A percentile compares a stretch with the other conserved stretches of the same genome.
Evolutionary conservation across 1,284 basidiomycete species (phyloP).

Genomic region (Neolentinus lepideus): DNA sequence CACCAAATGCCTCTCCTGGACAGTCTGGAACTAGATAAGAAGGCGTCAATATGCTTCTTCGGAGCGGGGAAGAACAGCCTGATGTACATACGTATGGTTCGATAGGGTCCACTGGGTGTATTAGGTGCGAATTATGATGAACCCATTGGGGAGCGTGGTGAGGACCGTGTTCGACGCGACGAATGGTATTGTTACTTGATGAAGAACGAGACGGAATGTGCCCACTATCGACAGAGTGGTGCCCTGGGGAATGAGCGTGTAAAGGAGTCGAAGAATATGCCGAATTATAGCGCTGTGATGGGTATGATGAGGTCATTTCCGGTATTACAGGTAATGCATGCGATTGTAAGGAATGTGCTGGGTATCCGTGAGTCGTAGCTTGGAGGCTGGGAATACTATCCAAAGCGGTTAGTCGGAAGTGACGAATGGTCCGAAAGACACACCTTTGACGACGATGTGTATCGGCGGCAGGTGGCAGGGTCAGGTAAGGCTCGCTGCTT

Average conservation of each 20-base stretch:
- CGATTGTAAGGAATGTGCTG: constrained; percentile 28
- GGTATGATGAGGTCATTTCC: constrained; percentile 44
- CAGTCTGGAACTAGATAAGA: constrained; percentile 28
- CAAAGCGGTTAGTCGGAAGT: not conserved
- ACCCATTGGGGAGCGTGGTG: constrained; percentile 12
- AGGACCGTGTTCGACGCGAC: constrained; percentile 15
- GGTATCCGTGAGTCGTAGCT: constrained; percentile 12
- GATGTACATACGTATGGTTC: constrained; percentile 54
- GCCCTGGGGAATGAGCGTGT: constrained; percentile 2
- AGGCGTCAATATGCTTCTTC: too few relatives aligned
- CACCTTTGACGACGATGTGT: constrained; percentile 39
- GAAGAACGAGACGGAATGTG: not conserved
- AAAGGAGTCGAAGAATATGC: constrained; percentile 11
- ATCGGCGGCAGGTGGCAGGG: constrained; percentile 2
- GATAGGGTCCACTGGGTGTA: constrained; percentile 38
- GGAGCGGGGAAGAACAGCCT: not conserved
- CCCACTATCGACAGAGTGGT: not conserved
- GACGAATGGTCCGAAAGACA: constrained; percentile 12
- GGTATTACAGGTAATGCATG: constrained; percentile 49
- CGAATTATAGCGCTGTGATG: constrained; percentile 16
- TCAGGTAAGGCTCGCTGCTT: constrained; percentile 13
- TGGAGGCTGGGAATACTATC: not conserved
- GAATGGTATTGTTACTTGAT: not conserved
- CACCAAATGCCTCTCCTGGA: constrained; percentile 45
- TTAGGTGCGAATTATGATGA: constrained; percentile 21